Percentiles rank a stretch among this genome's conserved stretches.
Conservation (phyloP, 2,329 filamentous ascomycete genomes). For the Colletotrichum sp. region DNA sequence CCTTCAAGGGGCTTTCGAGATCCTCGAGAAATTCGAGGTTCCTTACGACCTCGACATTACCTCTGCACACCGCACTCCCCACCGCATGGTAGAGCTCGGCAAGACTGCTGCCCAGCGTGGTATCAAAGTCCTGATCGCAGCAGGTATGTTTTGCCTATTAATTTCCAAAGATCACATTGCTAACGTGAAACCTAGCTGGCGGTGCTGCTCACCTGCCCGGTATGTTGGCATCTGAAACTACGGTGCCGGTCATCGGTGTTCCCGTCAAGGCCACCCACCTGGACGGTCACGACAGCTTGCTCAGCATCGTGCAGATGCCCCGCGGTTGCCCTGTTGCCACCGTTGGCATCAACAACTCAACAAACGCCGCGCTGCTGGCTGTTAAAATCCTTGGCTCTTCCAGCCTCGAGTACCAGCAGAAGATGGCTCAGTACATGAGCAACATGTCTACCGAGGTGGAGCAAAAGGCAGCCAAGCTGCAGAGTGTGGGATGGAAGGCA, state of each 20-base stretch:
- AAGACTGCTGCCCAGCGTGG: slow-evolving; percentile 67
- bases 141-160: slow-evolving; percentile 29
- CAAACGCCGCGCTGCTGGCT: slow-evolving; percentile 77
- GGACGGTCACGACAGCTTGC: slow-evolving; percentile 73
- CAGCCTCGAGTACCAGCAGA: slow-evolving; percentile 59
- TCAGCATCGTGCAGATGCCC: slow-evolving; percentile 82
- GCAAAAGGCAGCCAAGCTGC: slow-evolving; percentile 63
- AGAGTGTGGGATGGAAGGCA: slow-evolving; percentile 59
- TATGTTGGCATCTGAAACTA: slow-evolving; percentile 75
- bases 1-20: slow-evolving; percentile 68
- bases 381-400: slow-evolving; percentile 68
- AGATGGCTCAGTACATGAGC: slow-evolving; percentile 65
- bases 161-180: neutral
- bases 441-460: slow-evolving; percentile 69
- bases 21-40: slow-evolving; percentile 73
- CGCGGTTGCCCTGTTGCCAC: slow-evolving; percentile 76
- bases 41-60: slow-evolving; percentile 78
- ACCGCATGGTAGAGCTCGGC: slow-evolving; percentile 72
- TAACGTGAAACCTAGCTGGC: slow-evolving; percentile 51
- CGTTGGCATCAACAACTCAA: slow-evolving; percentile 81
- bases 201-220: slow-evolving; percentile 77
- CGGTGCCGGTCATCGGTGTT: slow-evolving; percentile 78
- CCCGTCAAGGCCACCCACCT: slow-evolving; percentile 77
- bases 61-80: slow-evolving; percentile 78
- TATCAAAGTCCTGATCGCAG: slow-evolving; percentile 77